A percentile compares a stretch with the other conserved stretches of the same genome.
These are phyloP conservation scores for Beauveria medogensis DNA, from an alignment of 2,329 filamentous ascomycete species.

Conservation along the genomic window DNA sequence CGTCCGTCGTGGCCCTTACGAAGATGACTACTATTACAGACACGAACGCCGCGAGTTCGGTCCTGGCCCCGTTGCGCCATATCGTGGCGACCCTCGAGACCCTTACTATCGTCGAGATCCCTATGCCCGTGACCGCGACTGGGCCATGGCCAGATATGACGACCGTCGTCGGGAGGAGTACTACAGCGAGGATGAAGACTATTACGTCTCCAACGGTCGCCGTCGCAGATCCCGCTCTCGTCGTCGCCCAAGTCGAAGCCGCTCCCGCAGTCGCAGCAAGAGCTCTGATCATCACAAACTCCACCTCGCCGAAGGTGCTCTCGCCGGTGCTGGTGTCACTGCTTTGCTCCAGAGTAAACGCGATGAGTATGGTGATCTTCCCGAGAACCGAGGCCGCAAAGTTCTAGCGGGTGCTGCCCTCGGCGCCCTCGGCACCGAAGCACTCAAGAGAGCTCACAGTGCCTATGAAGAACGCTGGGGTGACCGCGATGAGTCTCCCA, in stretches of 20 bases:
- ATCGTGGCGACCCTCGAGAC: conserved; percentile 24
- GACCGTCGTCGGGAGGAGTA: conserved; percentile 35
- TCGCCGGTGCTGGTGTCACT: conserved; percentile 54
- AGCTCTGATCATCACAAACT: conserved; percentile 45
- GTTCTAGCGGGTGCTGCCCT: conserved; percentile 54
- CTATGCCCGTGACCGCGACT: conserved; percentile 27
- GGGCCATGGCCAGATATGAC: conserved; percentile 28
- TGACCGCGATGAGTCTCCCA: conserved; percentile 30
- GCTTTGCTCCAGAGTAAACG: conserved; percentile 51
- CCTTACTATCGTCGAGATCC: conserved; percentile 18
- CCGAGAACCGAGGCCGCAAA: conserved; percentile 47
- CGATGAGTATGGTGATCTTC: conserved; percentile 40
- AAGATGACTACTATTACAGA: conserved; percentile 46
- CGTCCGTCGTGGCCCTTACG: conserved; percentile 24
- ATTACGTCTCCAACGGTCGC: conserved; percentile 36
- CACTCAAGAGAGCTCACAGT: conserved; percentile 50
- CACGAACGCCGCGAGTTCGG: conserved; percentile 35
- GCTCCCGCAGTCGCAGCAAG: conserved; percentile 39
- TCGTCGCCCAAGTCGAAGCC: conserved; percentile 33
- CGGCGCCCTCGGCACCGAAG: conserved; percentile 55
- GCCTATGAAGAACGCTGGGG: conserved; percentile 48
- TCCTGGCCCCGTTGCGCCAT: conserved; percentile 22
- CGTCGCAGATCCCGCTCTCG: conserved; percentile 36
- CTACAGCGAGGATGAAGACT: conserved; percentile 40
- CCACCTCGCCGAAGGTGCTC: conserved; percentile 55